phyloP scores from a whole-genome alignment of 192 early-diverging fungal genomes.

The Haplosporangium gracile region DNA sequence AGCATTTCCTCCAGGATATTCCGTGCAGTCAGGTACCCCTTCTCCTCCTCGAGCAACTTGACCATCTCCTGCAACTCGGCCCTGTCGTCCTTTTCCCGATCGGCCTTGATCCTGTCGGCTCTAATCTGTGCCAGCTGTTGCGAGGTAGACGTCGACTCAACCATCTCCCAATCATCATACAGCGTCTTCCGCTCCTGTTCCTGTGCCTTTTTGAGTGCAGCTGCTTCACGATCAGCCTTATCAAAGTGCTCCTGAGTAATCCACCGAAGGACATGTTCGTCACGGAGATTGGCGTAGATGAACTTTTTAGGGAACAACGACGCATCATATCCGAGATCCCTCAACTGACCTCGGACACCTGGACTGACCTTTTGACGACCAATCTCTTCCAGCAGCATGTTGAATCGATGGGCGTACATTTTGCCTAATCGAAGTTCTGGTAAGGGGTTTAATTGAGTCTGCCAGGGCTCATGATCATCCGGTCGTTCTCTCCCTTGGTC shows the following conservation, averaged over 20 bases:
- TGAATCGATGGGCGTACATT: conserved; percentile 36
- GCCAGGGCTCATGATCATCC: not conserved
- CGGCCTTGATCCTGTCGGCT: not conserved
- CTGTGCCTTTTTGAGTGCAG: not conserved
- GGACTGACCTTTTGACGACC: conserved; percentile 2
- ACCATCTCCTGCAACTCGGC: conserved; percentile 9
- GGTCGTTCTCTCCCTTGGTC: not conserved
- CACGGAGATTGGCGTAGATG: conserved; percentile 33
- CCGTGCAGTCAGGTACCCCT: conserved; percentile 26
- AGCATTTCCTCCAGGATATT: conserved; percentile 52
- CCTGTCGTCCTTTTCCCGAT: not conserved
- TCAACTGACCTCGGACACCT: conserved; percentile 30
- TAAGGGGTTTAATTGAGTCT: not conserved
- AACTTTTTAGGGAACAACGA: conserved; percentile 28
- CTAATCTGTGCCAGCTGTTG: not conserved
- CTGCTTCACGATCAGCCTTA: too few relatives aligned
- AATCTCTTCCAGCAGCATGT: conserved; percentile 27
- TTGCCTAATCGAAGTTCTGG: conserved; percentile 34
- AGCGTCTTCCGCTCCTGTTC: conserved; percentile 15
- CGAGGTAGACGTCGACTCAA: not conserved
- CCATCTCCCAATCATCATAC: not conserved
- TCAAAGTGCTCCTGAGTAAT: conserved; percentile 16
- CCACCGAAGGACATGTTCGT: conserved; percentile 32
- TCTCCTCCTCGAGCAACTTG: conserved; percentile 8
- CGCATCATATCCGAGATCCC: conserved; percentile 30